phyloP scores from a whole-genome alignment of 2,329 filamentous ascomycete species.

The Biscogniauxia marginata region DNA sequence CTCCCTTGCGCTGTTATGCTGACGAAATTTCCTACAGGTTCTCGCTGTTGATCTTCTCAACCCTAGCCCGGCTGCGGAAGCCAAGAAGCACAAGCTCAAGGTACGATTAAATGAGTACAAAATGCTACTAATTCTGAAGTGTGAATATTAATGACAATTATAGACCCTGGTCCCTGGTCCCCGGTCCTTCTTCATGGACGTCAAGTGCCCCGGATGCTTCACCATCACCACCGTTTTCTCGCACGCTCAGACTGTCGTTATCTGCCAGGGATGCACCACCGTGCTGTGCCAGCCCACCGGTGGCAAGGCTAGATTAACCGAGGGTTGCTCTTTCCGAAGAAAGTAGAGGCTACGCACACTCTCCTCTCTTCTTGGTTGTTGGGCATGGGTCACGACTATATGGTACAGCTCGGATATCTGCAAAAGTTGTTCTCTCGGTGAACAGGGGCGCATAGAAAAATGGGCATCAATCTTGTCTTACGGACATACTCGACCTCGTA shows the following conservation, averaged over 20 bases:
- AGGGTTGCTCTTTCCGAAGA: slow-evolving; percentile 99
- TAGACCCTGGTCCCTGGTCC: slow-evolving; percentile 92
- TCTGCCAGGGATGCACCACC: slow-evolving; percentile 99
- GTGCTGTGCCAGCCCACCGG: slow-evolving; percentile 99
- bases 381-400: slow-evolving; percentile 45
- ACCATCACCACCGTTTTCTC: slow-evolving; percentile 99
- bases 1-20: slow-evolving; percentile 39
- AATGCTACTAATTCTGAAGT: slow-evolving; percentile 19
- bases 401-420: slow-evolving; percentile 61
- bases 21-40: slow-evolving; percentile 67
- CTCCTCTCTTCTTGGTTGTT: slow-evolving; percentile 45
- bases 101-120: slow-evolving; percentile 53
- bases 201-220: slow-evolving; percentile 99
- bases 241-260: slow-evolving; percentile 99
- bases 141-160: slow-evolving; percentile 22
- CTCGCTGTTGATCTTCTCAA: slow-evolving; percentile 99
- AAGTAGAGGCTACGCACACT: slow-evolving; percentile 73
- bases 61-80: slow-evolving; percentile 95
- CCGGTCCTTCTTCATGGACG: slow-evolving; percentile 99
- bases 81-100: slow-evolving; percentile 99
- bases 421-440: slow-evolving; percentile 45
- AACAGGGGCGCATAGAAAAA: slow-evolving; percentile 48
- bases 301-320: slow-evolving; percentile 97
- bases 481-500: slow-evolving; percentile 35
- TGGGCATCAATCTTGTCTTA: slow-evolving; percentile 34